Conservation (phyloP, 495 filamentous ascomycete species). For the Xylaria grammica region DNA sequence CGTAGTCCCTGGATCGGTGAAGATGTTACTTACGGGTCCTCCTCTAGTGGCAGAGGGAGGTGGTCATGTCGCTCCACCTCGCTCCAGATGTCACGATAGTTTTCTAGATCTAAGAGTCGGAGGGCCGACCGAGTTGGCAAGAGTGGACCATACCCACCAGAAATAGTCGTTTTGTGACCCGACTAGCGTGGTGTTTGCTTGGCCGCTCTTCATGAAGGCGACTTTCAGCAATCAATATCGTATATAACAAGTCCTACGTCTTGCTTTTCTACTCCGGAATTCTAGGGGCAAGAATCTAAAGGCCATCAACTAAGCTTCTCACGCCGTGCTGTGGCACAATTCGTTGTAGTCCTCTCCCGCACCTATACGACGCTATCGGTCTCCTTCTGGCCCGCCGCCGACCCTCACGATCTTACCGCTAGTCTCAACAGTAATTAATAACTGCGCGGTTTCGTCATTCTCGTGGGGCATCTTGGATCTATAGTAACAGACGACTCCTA, state of each 20-base stretch:
- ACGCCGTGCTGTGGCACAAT: not conserved
- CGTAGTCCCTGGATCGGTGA: constrained; percentile 8
- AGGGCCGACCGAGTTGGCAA: constrained; percentile 11
- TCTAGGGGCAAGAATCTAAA: constrained; percentile 7
- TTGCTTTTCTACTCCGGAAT: not conserved
- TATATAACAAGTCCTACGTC: not conserved
- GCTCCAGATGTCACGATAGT: constrained; percentile 23
- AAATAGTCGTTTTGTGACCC: constrained; percentile 7
- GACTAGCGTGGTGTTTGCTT: constrained; percentile 1
- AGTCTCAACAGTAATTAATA: constrained; percentile 3
- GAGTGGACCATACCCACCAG: constrained; percentile 26
- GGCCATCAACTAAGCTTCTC: not conserved
- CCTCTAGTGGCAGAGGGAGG: constrained; percentile 8
- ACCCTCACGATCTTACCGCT: constrained; percentile 24
- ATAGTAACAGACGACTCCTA: not conserved
- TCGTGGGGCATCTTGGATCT: constrained; percentile 16
- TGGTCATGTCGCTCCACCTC: constrained; percentile 23
- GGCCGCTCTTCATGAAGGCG: not conserved
- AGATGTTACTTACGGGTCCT: constrained; percentile 4
- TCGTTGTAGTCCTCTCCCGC: not conserved
- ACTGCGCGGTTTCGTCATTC: not conserved
- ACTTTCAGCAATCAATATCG: not conserved
- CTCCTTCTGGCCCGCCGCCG: not conserved
- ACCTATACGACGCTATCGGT: not conserved
- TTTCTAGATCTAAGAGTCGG: not conserved